These are phyloP conservation scores for Cercospora nicotianae DNA, from an alignment of 2,329 filamentous ascomycete genomes.

Conservation along the genomic window DNA sequence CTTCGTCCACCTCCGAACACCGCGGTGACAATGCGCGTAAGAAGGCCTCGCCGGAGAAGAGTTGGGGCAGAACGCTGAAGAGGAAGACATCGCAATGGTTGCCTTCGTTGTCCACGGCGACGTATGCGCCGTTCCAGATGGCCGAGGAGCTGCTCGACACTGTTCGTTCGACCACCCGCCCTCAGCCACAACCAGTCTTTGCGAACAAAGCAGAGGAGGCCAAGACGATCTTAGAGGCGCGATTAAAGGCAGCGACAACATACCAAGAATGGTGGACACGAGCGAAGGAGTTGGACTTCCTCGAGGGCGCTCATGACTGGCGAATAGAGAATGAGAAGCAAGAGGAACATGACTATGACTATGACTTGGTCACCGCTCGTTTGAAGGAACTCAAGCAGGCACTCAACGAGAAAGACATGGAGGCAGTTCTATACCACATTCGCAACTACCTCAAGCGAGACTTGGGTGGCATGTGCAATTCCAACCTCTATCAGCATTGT, in stretches of 20 bases:
- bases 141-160: slow-evolving; percentile 21
- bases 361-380: slow-evolving; percentile 22
- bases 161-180: slow-evolving; percentile 3
- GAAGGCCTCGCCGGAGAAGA: not conserved
- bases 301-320: slow-evolving; percentile 28
- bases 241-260: slow-evolving; percentile 17
- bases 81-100: slow-evolving; percentile 6
- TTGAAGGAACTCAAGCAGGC: slow-evolving; percentile 26
- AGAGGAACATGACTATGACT: slow-evolving; percentile 16
- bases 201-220: slow-evolving; percentile 8
- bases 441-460: slow-evolving; percentile 28
- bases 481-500: slow-evolving; percentile 26
- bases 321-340: slow-evolving; percentile 25
- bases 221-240: slow-evolving; percentile 16
- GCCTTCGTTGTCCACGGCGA: slow-evolving; percentile 9
- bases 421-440: slow-evolving; percentile 25
- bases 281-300: slow-evolving; percentile 24
- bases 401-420: slow-evolving; percentile 22
- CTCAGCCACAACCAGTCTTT: not conserved
- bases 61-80: not conserved
- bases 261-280: slow-evolving; percentile 19
- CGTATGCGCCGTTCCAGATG: slow-evolving; percentile 18
- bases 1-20: not conserved
- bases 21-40: slow-evolving; percentile 5
- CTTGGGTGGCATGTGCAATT: slow-evolving; percentile 28